Base-by-base conservation (phyloP, 352 stramenopile species). In the Elongisporangium prolatum region DNA sequence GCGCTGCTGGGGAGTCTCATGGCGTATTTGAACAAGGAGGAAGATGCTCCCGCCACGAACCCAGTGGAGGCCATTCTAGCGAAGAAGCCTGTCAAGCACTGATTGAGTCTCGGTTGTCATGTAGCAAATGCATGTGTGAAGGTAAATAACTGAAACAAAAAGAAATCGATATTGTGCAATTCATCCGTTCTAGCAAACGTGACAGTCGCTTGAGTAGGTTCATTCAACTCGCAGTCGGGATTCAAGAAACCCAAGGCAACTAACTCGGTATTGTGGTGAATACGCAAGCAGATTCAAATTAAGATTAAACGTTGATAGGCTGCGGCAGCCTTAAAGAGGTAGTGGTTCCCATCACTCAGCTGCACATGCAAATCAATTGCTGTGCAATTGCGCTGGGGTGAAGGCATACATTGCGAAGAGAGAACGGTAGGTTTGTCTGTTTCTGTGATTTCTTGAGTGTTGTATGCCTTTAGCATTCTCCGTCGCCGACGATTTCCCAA, bases 1-100 rank as follows among this genome's bases (percentile, higher is more conserved):
- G 72, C 76, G 48, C 57, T 86, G 61, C 66, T 93, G n/a, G 84
- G 82, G 55, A 75, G 78, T 28, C 70, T 91, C 48, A 91, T 91
- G 81, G 75, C 77, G 13, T 87, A 76, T 25, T 65, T 89, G 21
- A 93, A 93, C 62, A 74, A 84, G 51, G 80, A 89, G 13, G 72
- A 69, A 8, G 71, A 63, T n/a, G 71, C 77, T 10, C 67, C 76
- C 2, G 69, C 71, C 48, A 72, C 59, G 10, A 89, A 91, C 59
- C 79, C 82, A 25, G 71, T 91, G 48, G 74, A 67, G 50, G 65
- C 73, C 55, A 67, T 80, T 52, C 55, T 82, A 24, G 70, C 67
- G 48, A 71, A 71, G 57, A 80, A 82, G 51, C 71, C 68, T 20
- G 64, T 75, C 57, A 79, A 75, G 62, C 71, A 79, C 63, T 79